Conservation (phyloP, 164 flowering plant species). For the Chloranthus sessilifolius region DNA sequence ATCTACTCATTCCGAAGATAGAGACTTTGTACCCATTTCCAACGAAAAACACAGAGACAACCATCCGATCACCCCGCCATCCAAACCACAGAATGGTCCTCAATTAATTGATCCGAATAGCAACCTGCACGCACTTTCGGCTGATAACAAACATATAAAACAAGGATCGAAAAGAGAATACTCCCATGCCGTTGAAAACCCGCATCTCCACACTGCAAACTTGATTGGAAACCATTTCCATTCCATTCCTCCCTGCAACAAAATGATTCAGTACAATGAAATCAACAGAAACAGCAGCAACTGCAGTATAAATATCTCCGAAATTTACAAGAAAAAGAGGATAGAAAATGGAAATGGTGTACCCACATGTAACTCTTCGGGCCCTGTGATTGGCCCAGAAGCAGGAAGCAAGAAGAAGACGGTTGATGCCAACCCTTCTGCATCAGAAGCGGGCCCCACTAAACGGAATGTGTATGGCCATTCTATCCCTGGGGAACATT, state of each 20-base stretch:
- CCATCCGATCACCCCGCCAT: conserved; percentile 3
- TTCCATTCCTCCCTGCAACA: conserved; percentile 19
- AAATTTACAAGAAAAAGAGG: conserved; percentile 46
- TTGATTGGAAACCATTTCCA: conserved; percentile 17
- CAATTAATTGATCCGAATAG: conserved; percentile 20
- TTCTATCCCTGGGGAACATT: no score
- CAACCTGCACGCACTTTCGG: conserved; percentile 16
- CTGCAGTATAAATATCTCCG: conserved; percentile 23
- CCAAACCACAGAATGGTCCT: conserved; percentile 10
- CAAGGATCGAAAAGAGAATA: conserved; percentile 25
- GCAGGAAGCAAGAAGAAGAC: no score
- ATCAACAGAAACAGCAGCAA: not conserved
- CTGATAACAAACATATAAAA: conserved; percentile 14
- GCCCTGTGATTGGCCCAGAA: no score
- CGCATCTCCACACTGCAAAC: conserved; percentile 15
- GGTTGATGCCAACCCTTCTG: no score
- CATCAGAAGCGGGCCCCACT: no score
- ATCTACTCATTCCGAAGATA: conserved; percentile 4
- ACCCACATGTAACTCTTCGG: no score
- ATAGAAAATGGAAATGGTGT: conserved; percentile 31
- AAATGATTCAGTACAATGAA: conserved; percentile 9
- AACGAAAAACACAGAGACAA: conserved; percentile 5
- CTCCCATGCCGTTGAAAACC: conserved; percentile 6
- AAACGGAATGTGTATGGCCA: no score
- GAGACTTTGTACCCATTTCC: conserved; percentile 12